phyloP scores from a whole-genome alignment of 2,329 filamentous ascomycete genomes.

The Polychaeton citri region DNA sequence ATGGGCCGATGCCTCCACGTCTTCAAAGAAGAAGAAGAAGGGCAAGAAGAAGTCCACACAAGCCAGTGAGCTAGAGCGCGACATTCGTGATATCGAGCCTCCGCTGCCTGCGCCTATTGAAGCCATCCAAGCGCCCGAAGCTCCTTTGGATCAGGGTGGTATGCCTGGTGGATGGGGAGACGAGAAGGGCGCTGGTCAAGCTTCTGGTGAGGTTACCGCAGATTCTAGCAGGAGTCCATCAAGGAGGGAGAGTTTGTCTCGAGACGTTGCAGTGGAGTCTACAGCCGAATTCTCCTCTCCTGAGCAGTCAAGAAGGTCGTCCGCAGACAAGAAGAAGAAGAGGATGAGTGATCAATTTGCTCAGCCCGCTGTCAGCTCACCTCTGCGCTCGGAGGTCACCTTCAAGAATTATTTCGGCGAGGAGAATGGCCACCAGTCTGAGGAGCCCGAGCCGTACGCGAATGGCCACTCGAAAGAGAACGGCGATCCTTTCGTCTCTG shows the following conservation, averaged over 20 bases:
- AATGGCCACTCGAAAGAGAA: background rate
- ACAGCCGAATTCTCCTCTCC: background rate
- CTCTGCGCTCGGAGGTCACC: constrained; percentile 30
- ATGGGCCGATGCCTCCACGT: background rate
- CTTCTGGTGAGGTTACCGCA: too few relatives aligned
- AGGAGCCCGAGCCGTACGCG: background rate
- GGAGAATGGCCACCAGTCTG: background rate
- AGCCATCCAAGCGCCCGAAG: too few relatives aligned
- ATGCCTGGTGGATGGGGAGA: too few relatives aligned
- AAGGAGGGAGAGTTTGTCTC: too few relatives aligned
- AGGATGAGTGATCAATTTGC: constrained; percentile 29
- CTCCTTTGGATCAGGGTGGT: too few relatives aligned
- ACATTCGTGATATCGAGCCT: constrained; percentile 17
- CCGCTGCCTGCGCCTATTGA: constrained; percentile 1
- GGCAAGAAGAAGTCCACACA: constrained; percentile 16
- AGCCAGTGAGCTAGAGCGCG: constrained; percentile 19
- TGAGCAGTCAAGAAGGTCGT: background rate
- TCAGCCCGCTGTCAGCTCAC: constrained; percentile 28
- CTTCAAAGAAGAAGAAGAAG: constrained; percentile 24
- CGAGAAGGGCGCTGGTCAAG: too few relatives aligned
- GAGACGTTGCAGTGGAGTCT: background rate
- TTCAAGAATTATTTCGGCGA: constrained; percentile 29
- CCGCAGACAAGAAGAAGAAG: constrained; percentile 32
- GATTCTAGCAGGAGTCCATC: too few relatives aligned
- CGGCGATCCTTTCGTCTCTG: background rate